Base-by-base conservation (phyloP, 2,329 filamentous ascomycete species). In the Aspergillus neoniger region DNA sequence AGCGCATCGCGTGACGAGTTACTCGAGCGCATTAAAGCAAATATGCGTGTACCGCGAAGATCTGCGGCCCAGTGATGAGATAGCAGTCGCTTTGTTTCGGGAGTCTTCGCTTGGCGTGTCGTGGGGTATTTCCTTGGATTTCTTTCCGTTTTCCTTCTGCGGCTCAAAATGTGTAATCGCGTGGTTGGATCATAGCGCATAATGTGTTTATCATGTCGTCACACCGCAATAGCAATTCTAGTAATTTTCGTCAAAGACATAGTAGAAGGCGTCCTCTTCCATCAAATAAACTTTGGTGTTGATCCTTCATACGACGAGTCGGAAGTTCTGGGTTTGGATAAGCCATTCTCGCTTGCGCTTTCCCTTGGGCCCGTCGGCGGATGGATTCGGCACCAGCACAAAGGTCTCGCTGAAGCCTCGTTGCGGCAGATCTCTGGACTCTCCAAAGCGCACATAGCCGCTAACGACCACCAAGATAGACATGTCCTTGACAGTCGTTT, bases 351-450 rank as follows among this genome's bases (percentile, higher is more conserved):
- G 84, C 56, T 81, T 69, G 1, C 81, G 81, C 61, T 83, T 82
- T 2, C 84, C 82, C 64, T 85, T 86, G 58, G 78, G 80, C 65
- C 83, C 79, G 0, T 75, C 86, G 84, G 76, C 63, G 10, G 70
- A 66, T 15, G 73, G 69, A 61, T 91, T 91, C 7, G 92, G 91
- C 39, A 94, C 90, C 57, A 96, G 80, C 23, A 96, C 85, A 72
- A 96, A 89, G 0, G 85, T 88, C 75, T 96, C 92, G 69, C 87
- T 89, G 74, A 96, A 96, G 38, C 86, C 86, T 66, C 86, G 86
- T 74, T 86, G 83, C 14, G 84, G 84, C 14, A 85, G 84, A 30
- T 88, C 85, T 66, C 83, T 83, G 48, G 76, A 74, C 60, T 86
- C 84, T 52, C 88, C 88, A 70, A 90, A 89, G 65, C 86, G 84